Conservation (phyloP, 805 yeast genomes). For the Pichia nakasei region DNA sequence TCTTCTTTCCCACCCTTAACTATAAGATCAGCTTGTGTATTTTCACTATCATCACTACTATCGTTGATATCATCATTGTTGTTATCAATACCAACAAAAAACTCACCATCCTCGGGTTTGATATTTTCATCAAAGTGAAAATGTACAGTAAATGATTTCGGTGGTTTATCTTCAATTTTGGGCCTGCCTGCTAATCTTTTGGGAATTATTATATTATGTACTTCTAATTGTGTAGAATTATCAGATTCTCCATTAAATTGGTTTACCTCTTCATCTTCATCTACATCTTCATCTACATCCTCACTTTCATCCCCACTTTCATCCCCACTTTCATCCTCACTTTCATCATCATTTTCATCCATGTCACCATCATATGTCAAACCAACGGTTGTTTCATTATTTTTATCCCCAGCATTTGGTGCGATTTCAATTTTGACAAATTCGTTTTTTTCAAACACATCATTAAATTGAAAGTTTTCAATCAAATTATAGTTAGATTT, state of each 20-base stretch:
- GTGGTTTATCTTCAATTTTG: conserved; percentile 25
- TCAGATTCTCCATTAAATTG: no score
- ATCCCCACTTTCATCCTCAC: not conserved
- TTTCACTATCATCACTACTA: not conserved
- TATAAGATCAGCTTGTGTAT: conserved; percentile 5
- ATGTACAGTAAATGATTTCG: conserved; percentile 22
- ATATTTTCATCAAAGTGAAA: conserved; percentile 16
- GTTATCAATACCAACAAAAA: no score
- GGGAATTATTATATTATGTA: no score
- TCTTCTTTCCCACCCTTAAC: not conserved
- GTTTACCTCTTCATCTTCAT: no score
- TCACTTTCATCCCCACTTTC: conserved; percentile 7
- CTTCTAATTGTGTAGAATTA: no score
- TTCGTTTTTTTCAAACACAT: conserved; percentile 18
- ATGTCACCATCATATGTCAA: conserved; percentile 1
- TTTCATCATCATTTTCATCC: conserved; percentile 1
- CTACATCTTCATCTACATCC: conserved; percentile 7
- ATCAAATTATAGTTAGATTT: conserved; percentile 23
- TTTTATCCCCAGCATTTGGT: conserved; percentile 2
- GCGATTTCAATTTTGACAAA: conserved; percentile 22
- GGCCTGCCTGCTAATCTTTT: conserved; percentile 19
- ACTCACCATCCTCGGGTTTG: no score
- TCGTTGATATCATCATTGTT: conserved; percentile 2
- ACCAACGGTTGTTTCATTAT: no score
- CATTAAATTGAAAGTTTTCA: conserved; percentile 18